Percentiles rank a stretch among this genome's conserved stretches.
phyloP scores from a whole-genome alignment of 768 basidiomycete genomes.

The Tulasnella sp. region DNA sequence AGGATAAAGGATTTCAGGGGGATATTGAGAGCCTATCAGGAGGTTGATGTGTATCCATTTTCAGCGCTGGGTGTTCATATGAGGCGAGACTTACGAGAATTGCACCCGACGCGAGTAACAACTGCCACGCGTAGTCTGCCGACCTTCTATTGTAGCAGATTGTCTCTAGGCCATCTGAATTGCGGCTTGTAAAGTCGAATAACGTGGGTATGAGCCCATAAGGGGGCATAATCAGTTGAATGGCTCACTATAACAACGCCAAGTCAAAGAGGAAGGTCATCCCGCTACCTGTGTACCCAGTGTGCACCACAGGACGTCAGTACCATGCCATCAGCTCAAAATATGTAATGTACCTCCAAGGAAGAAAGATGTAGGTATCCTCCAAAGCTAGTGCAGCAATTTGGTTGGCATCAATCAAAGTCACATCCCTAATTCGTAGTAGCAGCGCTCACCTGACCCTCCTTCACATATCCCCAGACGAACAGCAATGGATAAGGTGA shows the following conservation, averaged over 20 bases:
- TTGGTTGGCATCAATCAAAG: neutral
- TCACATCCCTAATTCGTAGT: neutral
- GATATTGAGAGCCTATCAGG: slow-evolving; percentile 41
- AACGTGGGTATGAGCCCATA: too few relatives aligned
- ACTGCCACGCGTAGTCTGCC: slow-evolving; percentile 70
- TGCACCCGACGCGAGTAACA: slow-evolving; percentile 40
- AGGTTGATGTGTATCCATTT: neutral
- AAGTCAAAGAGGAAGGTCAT: slow-evolving; percentile 54
- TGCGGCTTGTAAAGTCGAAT: slow-evolving; percentile 50
- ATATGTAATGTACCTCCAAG: slow-evolving; percentile 39
- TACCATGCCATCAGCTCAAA: neutral
- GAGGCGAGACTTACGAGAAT: slow-evolving; percentile 53
- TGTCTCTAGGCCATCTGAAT: slow-evolving; percentile 52
- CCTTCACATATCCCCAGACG: slow-evolving; percentile 35
- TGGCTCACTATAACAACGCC: slow-evolving; percentile 55
- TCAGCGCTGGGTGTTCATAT: neutral
- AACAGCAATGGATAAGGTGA: slow-evolving; percentile 47
- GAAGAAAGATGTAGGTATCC: slow-evolving; percentile 64
- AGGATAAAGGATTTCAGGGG: slow-evolving; percentile 50
- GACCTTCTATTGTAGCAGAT: slow-evolving; percentile 48
- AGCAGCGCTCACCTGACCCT: slow-evolving; percentile 45
- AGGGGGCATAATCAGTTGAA: too few relatives aligned
- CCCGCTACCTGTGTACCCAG: slow-evolving; percentile 44
- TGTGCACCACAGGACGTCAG: too few relatives aligned
- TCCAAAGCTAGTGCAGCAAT: slow-evolving; percentile 49